These are phyloP conservation scores for Venturia aucupariae DNA, from an alignment of 2,329 filamentous ascomycete genomes.

Conservation along the genomic window DNA sequence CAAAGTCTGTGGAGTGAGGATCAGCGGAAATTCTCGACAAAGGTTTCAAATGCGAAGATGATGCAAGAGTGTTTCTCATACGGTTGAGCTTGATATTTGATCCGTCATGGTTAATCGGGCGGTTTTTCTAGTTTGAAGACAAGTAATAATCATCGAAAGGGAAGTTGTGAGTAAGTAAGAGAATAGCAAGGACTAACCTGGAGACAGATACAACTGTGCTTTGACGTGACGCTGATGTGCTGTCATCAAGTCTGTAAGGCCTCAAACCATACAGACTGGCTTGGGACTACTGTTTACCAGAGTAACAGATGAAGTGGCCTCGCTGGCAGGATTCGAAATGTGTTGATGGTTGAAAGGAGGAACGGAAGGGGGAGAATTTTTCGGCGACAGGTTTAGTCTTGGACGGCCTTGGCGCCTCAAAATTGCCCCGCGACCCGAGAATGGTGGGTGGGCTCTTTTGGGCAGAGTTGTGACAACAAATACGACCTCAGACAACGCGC, in stretches of 20 bases:
- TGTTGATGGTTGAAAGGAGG: background rate
- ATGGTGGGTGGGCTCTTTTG: background rate
- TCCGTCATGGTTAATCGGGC: conserved; percentile 5
- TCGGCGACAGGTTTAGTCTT: background rate
- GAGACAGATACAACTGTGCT: background rate
- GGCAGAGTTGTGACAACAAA: conserved; percentile 1
- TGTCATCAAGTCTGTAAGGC: background rate
- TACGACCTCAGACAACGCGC: background rate
- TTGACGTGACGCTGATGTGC: background rate
- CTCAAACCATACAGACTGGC: background rate
- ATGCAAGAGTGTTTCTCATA: background rate
- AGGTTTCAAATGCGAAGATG: background rate
- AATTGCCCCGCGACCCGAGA: background rate
- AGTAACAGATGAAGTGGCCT: background rate
- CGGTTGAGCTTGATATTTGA: conserved; percentile 10
- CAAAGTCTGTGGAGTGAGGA: background rate
- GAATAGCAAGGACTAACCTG: conserved; percentile 5
- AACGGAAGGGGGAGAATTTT: background rate
- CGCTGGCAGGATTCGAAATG: background rate
- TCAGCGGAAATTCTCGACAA: background rate
- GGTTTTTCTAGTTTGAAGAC: conserved; percentile 10
- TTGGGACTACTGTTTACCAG: background rate
- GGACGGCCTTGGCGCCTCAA: background rate
- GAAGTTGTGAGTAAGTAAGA: background rate
- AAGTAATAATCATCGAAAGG: conserved; percentile 9